A percentile compares a stretch with the other conserved stretches of the same genome.
These are phyloP conservation scores for Penicillium psychrofluorescens DNA, from an alignment of 495 filamentous ascomycete species.

Conservation along the genomic window DNA sequence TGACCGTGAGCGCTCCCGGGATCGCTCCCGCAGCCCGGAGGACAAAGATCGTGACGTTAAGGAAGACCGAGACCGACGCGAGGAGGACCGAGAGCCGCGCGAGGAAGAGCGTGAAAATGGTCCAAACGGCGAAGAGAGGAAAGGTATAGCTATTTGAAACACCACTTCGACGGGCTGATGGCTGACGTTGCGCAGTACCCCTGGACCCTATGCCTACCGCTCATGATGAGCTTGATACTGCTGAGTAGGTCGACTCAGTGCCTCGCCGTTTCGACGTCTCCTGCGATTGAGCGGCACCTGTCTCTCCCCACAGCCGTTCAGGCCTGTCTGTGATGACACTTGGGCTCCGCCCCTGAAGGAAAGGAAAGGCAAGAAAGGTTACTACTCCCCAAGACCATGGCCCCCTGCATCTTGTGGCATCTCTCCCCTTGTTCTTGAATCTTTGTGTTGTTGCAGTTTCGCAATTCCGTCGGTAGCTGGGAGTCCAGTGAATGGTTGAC, in stretches of 20 bases:
- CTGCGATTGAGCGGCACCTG: no score
- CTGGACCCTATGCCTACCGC: constrained; percentile 73
- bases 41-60: constrained; percentile 58
- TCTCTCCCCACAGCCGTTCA: no score
- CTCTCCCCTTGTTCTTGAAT: background rate
- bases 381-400: background rate
- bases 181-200: constrained; percentile 28
- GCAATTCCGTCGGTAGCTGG: background rate
- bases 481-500: background rate
- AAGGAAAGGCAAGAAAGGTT: background rate
- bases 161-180: background rate
- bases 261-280: constrained; percentile 1
- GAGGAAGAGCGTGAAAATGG: constrained; percentile 46
- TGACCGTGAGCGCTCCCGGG: constrained; percentile 63
- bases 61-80: constrained; percentile 60
- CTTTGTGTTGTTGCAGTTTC: background rate
- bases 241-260: constrained; percentile 58
- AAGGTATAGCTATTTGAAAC: constrained; percentile 52
- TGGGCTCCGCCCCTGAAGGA: no score
- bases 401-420: background rate
- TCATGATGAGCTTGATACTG: constrained; percentile 95
- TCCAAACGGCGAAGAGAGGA: constrained; percentile 62
- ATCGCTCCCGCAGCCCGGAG: constrained; percentile 67
- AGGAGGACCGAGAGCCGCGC: constrained; percentile 55
- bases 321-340: no score